Base-by-base conservation (phyloP, 495 filamentous ascomycete genomes). In the Corynascus novoguineensis region DNA sequence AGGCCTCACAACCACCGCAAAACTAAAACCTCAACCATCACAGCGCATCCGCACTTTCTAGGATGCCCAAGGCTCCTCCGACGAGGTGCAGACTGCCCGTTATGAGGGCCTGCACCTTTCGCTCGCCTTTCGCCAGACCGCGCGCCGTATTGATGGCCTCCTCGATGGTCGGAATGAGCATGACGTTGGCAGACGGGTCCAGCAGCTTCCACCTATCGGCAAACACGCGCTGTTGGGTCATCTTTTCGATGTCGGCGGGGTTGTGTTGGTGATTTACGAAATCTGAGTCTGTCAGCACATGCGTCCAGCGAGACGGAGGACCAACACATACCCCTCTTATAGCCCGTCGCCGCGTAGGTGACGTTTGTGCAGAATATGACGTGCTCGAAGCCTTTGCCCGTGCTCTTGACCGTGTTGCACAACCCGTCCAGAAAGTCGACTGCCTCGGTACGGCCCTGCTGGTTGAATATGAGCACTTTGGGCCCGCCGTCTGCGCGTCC, bases 381-480 rank as follows among this genome's bases (percentile, higher is more conserved):
- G 58, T 91, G 86, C 19, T 86, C 81, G 62, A 97, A 96, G 1
- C 84, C 77, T 3, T 71, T 70, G 12, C 74, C 72, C 0, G 57
- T 7, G 71, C 70, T 61, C 53, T 75, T 66, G 1, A 88, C 72
- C 0, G 83, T 77, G 4, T 75, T 68, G 32, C 81, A 67, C 31
- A 97, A 79, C 1, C 83, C 84, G 24, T 78, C 72, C 59, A 92
- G 80, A 19, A 95, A 83, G 1, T 83, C 78, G 12, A 79, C 71
- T 10, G 86, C 86, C n/a, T 91, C 89, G 50, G 86, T 80, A 17
- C 92, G 85, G 11, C 86, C 90, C 66, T 97, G 92, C 64, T 98
- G 93, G 72, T 98, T 98, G 80, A 97, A 98, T 49, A 98, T 83
- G 52, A 98, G 75, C 50, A 91, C 83, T n/a, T 84, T 78, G 10